These are phyloP conservation scores for Umbelopsis isabellina DNA, from an alignment of 192 early-diverging fungal species.

Conservation along the genomic window DNA sequence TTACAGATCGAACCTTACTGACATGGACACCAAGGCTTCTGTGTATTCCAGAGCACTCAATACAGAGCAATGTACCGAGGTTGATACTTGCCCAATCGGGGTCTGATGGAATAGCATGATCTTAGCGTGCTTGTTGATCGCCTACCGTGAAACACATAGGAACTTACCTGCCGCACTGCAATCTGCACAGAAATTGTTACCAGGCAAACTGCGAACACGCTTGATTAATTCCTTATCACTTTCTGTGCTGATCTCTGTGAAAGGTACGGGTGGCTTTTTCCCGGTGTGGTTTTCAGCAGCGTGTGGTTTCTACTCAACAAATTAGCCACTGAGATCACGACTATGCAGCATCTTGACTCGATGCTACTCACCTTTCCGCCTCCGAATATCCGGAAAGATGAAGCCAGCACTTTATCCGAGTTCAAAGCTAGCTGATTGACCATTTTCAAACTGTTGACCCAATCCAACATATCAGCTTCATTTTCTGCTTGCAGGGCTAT, in stretches of 20 bases:
- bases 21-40: constrained; percentile 89
- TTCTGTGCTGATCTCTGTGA: constrained; percentile 22
- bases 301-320: not conserved
- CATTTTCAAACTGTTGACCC: constrained; percentile 70
- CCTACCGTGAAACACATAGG: not conserved
- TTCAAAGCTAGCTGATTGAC: constrained; percentile 61
- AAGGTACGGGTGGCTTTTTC: not conserved
- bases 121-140: not conserved
- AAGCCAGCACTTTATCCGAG: constrained; percentile 47
- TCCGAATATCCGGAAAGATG: constrained; percentile 24
- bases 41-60: constrained; percentile 91
- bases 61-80: constrained; percentile 81
- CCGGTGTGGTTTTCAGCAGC: not conserved
- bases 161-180: constrained; percentile 52
- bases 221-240: constrained; percentile 44
- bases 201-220: constrained; percentile 48
- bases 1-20: constrained; percentile 82
- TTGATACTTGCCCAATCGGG: constrained; percentile 90
- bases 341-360: not conserved
- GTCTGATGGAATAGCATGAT: constrained; percentile 28
- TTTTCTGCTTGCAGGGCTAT: constrained; percentile 79
- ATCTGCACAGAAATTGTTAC: constrained; percentile 61
- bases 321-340: not conserved
- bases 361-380: constrained; percentile 4
- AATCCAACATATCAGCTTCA: constrained; percentile 68